Conservation (phyloP, 1,284 basidiomycete genomes). For the Gomphus bonarii region DNA sequence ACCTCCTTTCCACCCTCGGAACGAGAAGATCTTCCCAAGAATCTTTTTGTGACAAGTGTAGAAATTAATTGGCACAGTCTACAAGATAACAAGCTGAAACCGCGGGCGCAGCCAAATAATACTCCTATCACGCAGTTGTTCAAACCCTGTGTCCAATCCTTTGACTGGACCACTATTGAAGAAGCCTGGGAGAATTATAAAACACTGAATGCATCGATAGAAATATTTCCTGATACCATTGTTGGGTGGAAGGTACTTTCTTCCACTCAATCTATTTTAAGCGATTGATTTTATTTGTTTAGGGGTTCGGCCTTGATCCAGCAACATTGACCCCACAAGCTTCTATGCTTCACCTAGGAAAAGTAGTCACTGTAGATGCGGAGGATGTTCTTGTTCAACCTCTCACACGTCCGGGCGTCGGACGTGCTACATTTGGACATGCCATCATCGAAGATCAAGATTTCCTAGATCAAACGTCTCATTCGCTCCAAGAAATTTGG, state of each 20-base stretch:
- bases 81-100: constrained; percentile 6
- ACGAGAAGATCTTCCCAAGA: constrained; percentile 43
- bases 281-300: neutral
- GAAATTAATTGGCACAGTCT: constrained; percentile 38
- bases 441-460: constrained; percentile 1
- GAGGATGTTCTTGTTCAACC: neutral
- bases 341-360: constrained; percentile 4
- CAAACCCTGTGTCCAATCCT: constrained; percentile 8
- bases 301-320: constrained; percentile 10
- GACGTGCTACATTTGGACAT: constrained; percentile 4
- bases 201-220: constrained; percentile 22
- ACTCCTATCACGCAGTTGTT: constrained; percentile 10
- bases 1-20: constrained; percentile 54
- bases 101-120: constrained; percentile 3
- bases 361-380: neutral
- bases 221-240: constrained; percentile 26
- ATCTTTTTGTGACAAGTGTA: constrained; percentile 57
- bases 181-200: constrained; percentile 28
- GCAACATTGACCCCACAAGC: constrained; percentile 6
- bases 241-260: constrained; percentile 43
- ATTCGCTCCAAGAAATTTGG: neutral
- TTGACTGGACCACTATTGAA: constrained; percentile 32
- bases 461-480: neutral
- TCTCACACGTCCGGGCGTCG: neutral
- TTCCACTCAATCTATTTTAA: neutral